These are phyloP conservation scores for Aegilops sharonensis DNA, from an alignment of 176 grass and related monocot genomes.

Conservation along the genomic window DNA sequence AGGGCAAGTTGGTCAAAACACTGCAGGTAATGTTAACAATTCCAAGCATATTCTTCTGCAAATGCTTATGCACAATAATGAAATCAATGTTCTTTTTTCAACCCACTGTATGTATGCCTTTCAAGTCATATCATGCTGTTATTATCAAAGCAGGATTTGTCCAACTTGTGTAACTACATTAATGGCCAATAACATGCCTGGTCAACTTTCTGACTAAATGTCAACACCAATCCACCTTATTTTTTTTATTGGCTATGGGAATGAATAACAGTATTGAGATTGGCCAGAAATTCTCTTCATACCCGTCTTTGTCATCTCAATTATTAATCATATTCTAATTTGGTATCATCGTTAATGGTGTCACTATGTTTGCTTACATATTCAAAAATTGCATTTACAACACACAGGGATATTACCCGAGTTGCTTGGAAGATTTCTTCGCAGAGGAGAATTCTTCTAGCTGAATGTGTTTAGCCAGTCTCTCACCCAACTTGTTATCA, in stretches of 20 bases:
- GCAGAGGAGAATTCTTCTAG: neutral
- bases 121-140: neutral
- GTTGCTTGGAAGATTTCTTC: neutral
- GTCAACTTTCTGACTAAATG: neutral
- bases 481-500: neutral
- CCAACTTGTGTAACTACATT: neutral
- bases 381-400: neutral
- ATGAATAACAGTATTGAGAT: neutral
- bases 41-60: neutral
- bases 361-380: neutral
- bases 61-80: neutral
- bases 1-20: slow-evolving; percentile 94
- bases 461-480: slow-evolving; percentile 5
- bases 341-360: neutral
- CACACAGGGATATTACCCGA: neutral
- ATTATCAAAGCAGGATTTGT: neutral
- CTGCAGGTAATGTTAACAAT: slow-evolving; percentile 61
- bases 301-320: neutral
- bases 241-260: neutral
- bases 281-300: neutral
- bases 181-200: neutral
- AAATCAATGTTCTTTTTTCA: neutral
- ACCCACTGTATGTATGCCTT: neutral
- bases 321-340: neutral
- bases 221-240: neutral